Evolutionary conservation across 257 asterid genomes (phyloP), one percentile per base, ranked within the genome.

Genomic region (Gentiana straminea): DNA sequence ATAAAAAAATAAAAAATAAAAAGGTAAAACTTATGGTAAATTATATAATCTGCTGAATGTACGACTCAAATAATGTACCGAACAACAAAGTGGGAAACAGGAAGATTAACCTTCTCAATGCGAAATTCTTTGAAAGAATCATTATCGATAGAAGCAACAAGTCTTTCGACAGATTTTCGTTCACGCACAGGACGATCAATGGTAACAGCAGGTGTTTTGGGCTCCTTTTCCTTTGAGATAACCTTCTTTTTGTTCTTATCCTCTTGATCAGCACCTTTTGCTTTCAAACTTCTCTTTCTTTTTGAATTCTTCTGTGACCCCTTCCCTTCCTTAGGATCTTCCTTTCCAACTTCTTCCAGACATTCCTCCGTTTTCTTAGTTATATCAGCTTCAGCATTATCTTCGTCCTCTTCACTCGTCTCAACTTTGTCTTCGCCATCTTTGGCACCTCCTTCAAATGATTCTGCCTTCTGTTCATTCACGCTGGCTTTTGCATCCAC

Each of bases 161-260:
- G 70, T 67, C 97, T 84, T 64, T 83, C 94, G 13, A 88, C 99
- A 72, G 95, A 85, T 77, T 85, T 92, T 41, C 97, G 77, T 64
- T 86, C 97, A 2, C 99, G 91, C 33, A 83, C 94, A 56, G 97
- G 99, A 33, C 97, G 97, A 0, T 85, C 97, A 61, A 64, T 54
- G 15, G 85, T 58, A 51, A 74, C 51, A 24, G 73, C 62, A 11
- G 94, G 89, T 33, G 97, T 81, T 60, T 73, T 92, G 2, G 81
- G 81, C 69, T 62, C 73, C 71, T 77, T 71, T 72, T 73, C 58
- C 72, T 84, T 52, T 54, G 39, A 67, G 15, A 60, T 75, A 13
- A 64, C 66, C 52, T 73, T 79, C 49, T 74, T 75, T 58, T 76
- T 73, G 75, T 70, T 73, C 33, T 36, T 69, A n/a, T 62, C 72